A percentile compares a stretch with the other conserved stretches of the same genome.
Evolutionary conservation across 495 filamentous ascomycete genomes (phyloP).

Genomic region (Hypoxylon fragiforme): DNA sequence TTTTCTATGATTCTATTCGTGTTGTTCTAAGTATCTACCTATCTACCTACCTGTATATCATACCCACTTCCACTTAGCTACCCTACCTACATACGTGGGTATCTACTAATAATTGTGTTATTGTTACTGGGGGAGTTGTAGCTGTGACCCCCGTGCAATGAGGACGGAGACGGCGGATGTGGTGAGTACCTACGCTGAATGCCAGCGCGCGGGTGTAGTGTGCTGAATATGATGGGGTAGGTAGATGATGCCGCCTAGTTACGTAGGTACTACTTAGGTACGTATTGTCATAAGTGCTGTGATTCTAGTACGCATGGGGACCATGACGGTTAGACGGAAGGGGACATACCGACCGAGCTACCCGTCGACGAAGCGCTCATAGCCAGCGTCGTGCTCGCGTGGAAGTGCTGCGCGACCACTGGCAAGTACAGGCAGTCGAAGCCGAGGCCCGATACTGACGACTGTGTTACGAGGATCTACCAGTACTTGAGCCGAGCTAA

Average conservation of each 20-base stretch:
- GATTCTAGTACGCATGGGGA: too few relatives aligned
- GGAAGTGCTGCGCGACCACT: slow-evolving; percentile 66
- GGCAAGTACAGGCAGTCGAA: slow-evolving; percentile 70
- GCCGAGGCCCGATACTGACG: slow-evolving; percentile 65
- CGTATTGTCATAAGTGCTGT: background rate
- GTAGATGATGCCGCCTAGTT: slow-evolving; percentile 15
- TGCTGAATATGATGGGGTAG: slow-evolving; percentile 8
- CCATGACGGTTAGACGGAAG: too few relatives aligned
- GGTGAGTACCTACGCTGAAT: too few relatives aligned
- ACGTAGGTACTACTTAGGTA: background rate
- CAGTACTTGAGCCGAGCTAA: slow-evolving; percentile 44
- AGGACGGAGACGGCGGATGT: too few relatives aligned
- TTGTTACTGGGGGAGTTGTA: too few relatives aligned
- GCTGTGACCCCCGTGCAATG: too few relatives aligned
- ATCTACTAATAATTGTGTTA: too few relatives aligned
- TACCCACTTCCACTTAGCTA: too few relatives aligned
- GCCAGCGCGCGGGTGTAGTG: slow-evolving; percentile 3
- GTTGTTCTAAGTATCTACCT: too few relatives aligned
- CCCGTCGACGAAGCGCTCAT: slow-evolving; percentile 55
- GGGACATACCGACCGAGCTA: slow-evolving; percentile 11
- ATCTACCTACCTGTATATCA: too few relatives aligned
- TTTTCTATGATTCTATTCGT: too few relatives aligned
- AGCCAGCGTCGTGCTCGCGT: slow-evolving; percentile 61
- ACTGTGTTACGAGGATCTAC: slow-evolving; percentile 75
- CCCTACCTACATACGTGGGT: too few relatives aligned